Base-by-base conservation (phyloP, 768 basidiomycete genomes). In the Pulveroboletus sp. region DNA sequence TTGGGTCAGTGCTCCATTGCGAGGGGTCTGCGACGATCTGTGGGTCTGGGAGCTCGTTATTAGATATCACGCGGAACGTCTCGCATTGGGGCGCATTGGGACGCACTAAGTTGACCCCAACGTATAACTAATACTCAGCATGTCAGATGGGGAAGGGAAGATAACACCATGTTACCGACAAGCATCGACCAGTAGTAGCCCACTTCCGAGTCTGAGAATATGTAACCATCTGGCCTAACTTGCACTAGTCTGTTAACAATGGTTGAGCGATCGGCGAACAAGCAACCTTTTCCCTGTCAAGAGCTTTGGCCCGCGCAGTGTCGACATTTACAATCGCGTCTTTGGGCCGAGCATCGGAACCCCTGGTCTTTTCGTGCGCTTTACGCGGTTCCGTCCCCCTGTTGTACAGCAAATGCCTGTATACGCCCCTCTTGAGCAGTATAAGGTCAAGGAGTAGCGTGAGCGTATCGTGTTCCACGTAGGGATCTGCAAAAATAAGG, bases 381-480 rank as follows among this genome's bases (percentile, higher is more conserved):
- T 73, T 75, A 54, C 83, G 71, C 0, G 89, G 86, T 43, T 79
- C 78, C 0, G 82, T 70, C 5, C 84, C 88, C 41, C 88, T 75
- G 60, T 93, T 93, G 59, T 86, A 93, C 28, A 93, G 69, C 15
- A 93, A 67, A 68, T 93, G 90, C 15, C 85, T 76, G 61, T 86
- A 92, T 4, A 92, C 90, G 11, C 80, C 89, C 33, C 84, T 71
- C 66, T 92, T 92, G 21, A 93, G 74, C 21, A 93, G 74, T 44
- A 93, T 85, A 2, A 93, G 75, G 69, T 93, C 91, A 36, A 93
- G 74, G 6, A 88, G 68, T 17, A 92, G 70, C 2, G 81, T 84
- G 52, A 92, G 69, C 0, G 75, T 70, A 63, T 92, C 89, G 54
- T 92, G 84, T 63, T 93, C 90, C 52, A 92, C 87, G 57, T 92